Evolutionary conservation across 169 alveolate genomes (phyloP), one percentile per base, ranked within the genome.

Genomic region (Plasmodium berghei): DNA sequence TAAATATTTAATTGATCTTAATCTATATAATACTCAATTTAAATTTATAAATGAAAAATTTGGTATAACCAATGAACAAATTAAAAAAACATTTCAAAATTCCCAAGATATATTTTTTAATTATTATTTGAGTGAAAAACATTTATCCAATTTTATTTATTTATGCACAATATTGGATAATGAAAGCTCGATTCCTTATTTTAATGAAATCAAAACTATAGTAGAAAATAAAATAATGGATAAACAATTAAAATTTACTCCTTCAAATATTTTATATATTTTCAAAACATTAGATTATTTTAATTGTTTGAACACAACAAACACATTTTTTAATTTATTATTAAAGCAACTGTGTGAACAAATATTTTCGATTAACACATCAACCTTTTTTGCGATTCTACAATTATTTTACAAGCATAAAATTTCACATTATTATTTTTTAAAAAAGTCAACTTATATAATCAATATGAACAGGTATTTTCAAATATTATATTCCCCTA

Each of bases 101-200:
- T 75, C 89, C 10, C 26, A 75, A 67, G 64, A 63, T 55, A 49
- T 16, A 62, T 75, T 75, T 75, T 75, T 75, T 75, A 75, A 75
- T 75, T 75, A 75, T 75, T 75, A 75, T 63, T 63, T 75, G 74
- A 75, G 48, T 40, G 89, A 75, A 75, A 75, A 75, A 55, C 77
- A 75, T 42, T 58, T 75, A 63, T 59, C 89, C 28, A 75, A 63
- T 62, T 75, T 75, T 75, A 49, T 75, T 48, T 75, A 75, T 67
- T 75, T 75, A 26, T 54, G 70, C 54, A 75, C 66, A 16, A 22
- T 75, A 48, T 14, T 75, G 48, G 89, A 63, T 24, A 55, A 75
- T 55, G 49, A 75, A 62, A 55, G 49, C 2, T 62, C 89, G 22
- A 5, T 61, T 16, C 14, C 49, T 10, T 75, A 75, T 49, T 75